Percentiles rank a stretch among this genome's conserved stretches.
phyloP scores from a whole-genome alignment of 106 monocot genomes.

The Amphibolis antarctica region DNA sequence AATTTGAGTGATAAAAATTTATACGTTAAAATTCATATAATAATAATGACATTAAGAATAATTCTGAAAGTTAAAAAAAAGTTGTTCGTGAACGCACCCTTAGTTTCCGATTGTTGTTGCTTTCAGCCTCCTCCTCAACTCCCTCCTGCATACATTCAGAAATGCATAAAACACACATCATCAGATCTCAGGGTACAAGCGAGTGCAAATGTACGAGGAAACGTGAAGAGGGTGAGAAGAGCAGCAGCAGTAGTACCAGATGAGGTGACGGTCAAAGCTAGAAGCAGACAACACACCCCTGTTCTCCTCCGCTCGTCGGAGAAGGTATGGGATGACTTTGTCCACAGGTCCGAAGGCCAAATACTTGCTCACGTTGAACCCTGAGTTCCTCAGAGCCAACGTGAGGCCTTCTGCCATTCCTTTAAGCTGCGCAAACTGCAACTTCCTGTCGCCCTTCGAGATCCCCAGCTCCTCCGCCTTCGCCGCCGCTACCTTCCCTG shows the following conservation, averaged over 20 bases:
- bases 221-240: too few species aligned
- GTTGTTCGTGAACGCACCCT: too few species aligned
- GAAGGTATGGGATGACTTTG: slow-evolving; percentile 78
- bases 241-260: slow-evolving; percentile 49
- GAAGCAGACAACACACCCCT: slow-evolving; percentile 76
- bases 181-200: too few species aligned
- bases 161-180: too few species aligned
- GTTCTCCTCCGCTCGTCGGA: slow-evolving; percentile 91
- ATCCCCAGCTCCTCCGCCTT: slow-evolving; percentile 61
- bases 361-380: slow-evolving; percentile 93
- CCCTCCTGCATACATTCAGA: too few species aligned
- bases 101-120: too few species aligned
- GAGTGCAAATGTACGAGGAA: too few species aligned
- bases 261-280: slow-evolving; percentile 40
- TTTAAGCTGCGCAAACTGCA: slow-evolving; percentile 92
- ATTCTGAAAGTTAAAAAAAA: too few species aligned
- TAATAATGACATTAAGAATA: too few species aligned
- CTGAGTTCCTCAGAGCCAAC: slow-evolving; percentile 56
- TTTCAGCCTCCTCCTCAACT: too few species aligned
- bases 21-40: too few species aligned
- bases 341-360: slow-evolving; percentile 79
- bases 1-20: too few species aligned
- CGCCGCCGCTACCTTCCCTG: slow-evolving; percentile 53
- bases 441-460: slow-evolving; percentile 30
- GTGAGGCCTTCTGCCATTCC: slow-evolving; percentile 92